These are phyloP conservation scores for Ceratocystis cubensis DNA, from an alignment of 2,329 filamentous ascomycete genomes.

Conservation along the genomic window DNA sequence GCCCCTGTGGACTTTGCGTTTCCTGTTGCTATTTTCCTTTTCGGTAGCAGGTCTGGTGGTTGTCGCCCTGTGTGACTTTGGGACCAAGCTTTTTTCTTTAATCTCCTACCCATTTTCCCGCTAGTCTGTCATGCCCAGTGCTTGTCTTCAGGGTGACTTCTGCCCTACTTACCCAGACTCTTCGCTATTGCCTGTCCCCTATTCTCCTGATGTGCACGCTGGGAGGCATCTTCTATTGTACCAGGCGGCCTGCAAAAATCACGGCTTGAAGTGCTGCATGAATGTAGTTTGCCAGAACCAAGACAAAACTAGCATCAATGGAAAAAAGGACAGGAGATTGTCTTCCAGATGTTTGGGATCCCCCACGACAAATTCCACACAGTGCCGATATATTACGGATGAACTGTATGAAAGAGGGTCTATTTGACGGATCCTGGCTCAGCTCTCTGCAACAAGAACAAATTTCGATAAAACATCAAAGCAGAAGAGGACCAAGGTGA, in stretches of 20 bases:
- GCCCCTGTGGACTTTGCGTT: not conserved
- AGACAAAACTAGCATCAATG: not conserved
- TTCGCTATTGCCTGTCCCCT: no score
- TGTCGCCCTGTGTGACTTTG: not conserved
- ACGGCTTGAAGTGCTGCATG: not conserved
- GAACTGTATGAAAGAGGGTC: not conserved
- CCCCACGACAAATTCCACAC: not conserved
- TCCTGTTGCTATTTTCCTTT: not conserved
- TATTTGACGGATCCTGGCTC: constrained; percentile 7
- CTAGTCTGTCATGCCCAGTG: not conserved
- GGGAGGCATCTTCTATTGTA: no score
- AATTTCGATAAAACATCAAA: constrained; percentile 12
- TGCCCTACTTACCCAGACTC: not conserved
- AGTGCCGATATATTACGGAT: not conserved
- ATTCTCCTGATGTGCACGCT: no score
- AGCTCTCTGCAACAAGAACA: constrained; percentile 6
- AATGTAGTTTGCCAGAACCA: not conserved
- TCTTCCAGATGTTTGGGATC: not conserved
- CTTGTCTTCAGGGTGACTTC: not conserved
- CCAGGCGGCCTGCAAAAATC: not conserved
- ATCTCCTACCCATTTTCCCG: not conserved
- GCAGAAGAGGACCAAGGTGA: not conserved
- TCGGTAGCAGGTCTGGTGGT: not conserved
- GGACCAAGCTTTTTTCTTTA: constrained; percentile 6
- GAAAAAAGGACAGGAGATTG: not conserved